Evolutionary conservation across 2,329 filamentous ascomycete species (phyloP).

Genomic region (Talaromyces sp.): DNA sequence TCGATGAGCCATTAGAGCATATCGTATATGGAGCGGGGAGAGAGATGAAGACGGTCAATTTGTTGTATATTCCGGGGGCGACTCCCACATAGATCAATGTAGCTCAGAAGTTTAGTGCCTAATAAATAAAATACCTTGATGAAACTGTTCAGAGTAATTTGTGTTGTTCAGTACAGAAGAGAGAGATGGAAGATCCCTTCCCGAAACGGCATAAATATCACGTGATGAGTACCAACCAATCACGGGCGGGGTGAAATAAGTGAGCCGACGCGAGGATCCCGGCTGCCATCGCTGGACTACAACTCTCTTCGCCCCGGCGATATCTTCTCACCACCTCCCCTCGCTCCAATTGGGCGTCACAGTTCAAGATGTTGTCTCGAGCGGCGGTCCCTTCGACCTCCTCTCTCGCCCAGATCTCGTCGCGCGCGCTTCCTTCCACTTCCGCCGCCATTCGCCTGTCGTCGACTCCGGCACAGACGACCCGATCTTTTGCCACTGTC

Average conservation of each 20-base stretch:
- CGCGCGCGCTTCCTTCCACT: conserved; percentile 33
- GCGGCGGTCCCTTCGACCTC: conserved; percentile 39
- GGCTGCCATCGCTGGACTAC: conserved; percentile 1
- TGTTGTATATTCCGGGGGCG: conserved; percentile 29
- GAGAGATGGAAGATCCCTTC: not conserved
- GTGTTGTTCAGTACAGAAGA: not conserved
- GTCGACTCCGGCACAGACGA: conserved; percentile 18
- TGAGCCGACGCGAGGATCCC: conserved; percentile 9
- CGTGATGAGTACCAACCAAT: conserved; percentile 28
- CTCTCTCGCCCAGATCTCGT: conserved; percentile 33
- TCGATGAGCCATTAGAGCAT: conserved; percentile 28
- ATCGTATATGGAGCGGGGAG: conserved; percentile 11
- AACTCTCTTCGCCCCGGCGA: conserved; percentile 3
- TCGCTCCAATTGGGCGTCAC: conserved; percentile 30
- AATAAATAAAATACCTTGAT: not conserved
- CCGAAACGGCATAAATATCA: conserved; percentile 12
- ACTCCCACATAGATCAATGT: not conserved
- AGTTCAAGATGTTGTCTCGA: conserved; percentile 40
- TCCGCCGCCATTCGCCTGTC: conserved; percentile 25
- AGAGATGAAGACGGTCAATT: conserved; percentile 21
- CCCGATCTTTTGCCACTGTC: conserved; percentile 72
- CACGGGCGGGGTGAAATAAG: conserved; percentile 27
- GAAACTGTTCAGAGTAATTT: not conserved
- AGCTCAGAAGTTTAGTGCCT: not conserved
- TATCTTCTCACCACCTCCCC: conserved; percentile 12